Base-by-base conservation (phyloP, 257 asterid genomes). In the Rehmannia glutinosa region DNA sequence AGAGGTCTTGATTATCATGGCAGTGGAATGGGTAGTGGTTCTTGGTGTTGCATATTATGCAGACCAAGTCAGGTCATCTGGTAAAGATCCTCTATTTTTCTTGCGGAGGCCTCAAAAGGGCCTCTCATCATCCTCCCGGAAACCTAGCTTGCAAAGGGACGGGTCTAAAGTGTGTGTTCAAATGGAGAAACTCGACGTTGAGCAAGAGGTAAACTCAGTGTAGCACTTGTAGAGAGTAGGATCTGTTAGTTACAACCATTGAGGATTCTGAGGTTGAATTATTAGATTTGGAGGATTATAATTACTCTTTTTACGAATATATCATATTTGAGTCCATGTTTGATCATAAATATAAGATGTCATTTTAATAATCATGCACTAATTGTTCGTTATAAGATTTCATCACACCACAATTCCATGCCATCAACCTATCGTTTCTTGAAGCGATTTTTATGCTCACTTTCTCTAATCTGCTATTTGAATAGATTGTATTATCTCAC, bases 11-110 rank as follows among this genome's bases (percentile, higher is more conserved):
- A 79, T 91, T 61, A 85, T 94, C 63, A 82, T 94, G 70, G 72
- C 77, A 21, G 79, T 91, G 64, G 96, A 94, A 76, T 94, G 99
- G 99, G 51, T 85, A 62, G 77, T 91, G 67, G 86, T 94, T 75
- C 86, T 91, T 50, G 71, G 73, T 25, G 78, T 85, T 42, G 97
- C 97, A 11, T 94, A 80, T 78, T 91, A 82, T 57, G 52, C 66
- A 12, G 97, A 94, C 75, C 95, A 87, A 76, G 82, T 87, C 5
- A 7, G 67, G 39, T 89, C 97, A 24, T 85, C 95, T 13, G 97
- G 99, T 49, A 88, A 61, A 78, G 79, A 80, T 75, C 95, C 96
- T 64, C 72, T 80, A 47, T 85, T 63, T 73, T 85, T 82, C 82
- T 66, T 91, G 46, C 20, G 63, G 62, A 77, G 74, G 75, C 81